Evolutionary conservation across 257 asterid genomes (phyloP), one percentile per base, ranked within the genome.

Genomic region (Apocynum venetum): DNA sequence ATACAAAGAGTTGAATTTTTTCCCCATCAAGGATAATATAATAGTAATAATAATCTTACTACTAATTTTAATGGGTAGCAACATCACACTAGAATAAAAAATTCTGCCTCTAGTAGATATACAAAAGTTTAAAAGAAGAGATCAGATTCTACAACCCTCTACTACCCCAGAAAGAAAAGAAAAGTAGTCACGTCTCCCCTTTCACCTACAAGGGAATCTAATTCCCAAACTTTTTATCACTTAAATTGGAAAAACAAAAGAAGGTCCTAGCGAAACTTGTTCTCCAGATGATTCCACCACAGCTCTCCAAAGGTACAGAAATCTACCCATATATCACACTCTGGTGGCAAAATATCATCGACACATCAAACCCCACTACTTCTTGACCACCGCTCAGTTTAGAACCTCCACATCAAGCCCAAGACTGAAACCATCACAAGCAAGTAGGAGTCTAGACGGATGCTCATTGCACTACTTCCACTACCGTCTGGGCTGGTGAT

Each of bases 51-150:
- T 63, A 64, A 4, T 15, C 14, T 19, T 14, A 44, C 14, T 41
- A 66, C 25, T 40, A n/a, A 72, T 20, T 46, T 49, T 25, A 53
- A 31, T 11, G 75, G 79, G 76, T 35, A 74, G 79, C 74, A 70
- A n/a, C 52, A 59, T 36, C 25, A 76, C 41, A 77, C 44, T 35
- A 71, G 48, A 67, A 70, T 36, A 77, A 83, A 85, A 77, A 67
- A 79, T 76, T 74, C 80, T 80, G 85, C 79, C 86, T 73, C 81
- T 76, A 86, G 89, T 82, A 86, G 89, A 89, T 89, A 57, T 83
- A 84, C 91, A 88, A 57, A 80, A 73, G 79, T 46, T 76, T 69
- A 75, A 57, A 74, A 48, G 64, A 69, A 75, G 73, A 75, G 77
- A 80, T 68, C 79, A 70, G 79, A 80, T 57, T 80, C 77, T 76